phyloP scores from a whole-genome alignment of 1,139 yeast genomes.

The Candida sp. region DNA sequence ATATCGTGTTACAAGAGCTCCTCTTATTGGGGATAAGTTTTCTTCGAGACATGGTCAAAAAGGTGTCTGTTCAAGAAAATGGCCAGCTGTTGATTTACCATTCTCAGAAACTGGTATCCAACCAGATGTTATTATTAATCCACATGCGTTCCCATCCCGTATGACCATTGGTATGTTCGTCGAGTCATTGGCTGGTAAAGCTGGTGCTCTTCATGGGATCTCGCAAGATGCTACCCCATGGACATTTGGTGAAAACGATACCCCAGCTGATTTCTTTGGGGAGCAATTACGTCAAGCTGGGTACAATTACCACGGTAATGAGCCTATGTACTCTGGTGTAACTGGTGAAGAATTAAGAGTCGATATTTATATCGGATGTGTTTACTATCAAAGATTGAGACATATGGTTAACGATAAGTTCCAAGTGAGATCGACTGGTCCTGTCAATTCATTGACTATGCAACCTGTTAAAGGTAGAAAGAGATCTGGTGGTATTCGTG shows the following conservation, averaged over 20 bases:
- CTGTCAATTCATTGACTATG: slow-evolving; percentile 95
- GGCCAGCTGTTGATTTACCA: slow-evolving; percentile 98
- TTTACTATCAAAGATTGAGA: slow-evolving; percentile 96
- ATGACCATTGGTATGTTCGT: slow-evolving; percentile 99
- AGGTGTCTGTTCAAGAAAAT: slow-evolving; percentile 98
- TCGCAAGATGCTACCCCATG: slow-evolving; percentile 98
- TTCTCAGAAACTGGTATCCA: slow-evolving; percentile 94
- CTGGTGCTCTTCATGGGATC: slow-evolving; percentile 97
- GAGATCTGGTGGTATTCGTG: slow-evolving; percentile 99
- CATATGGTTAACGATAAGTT: slow-evolving; percentile 99
- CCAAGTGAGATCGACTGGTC: slow-evolving; percentile 99
- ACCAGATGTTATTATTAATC: slow-evolving; percentile 96
- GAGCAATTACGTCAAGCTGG: slow-evolving; percentile 87
- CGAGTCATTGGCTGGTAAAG: slow-evolving; percentile 95
- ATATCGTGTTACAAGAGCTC: slow-evolving; percentile 87
- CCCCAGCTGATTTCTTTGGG: slow-evolving; percentile 98
- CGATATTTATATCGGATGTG: slow-evolving; percentile 95
- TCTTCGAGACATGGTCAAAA: slow-evolving; percentile 99
- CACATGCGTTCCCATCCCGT: slow-evolving; percentile 99
- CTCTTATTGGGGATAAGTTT: slow-evolving; percentile 96
- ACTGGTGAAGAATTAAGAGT: slow-evolving; percentile 98
- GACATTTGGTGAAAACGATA: slow-evolving; percentile 86
- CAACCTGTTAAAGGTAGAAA: slow-evolving; percentile 99
- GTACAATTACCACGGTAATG: slow-evolving; percentile 96
- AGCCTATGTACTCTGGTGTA: slow-evolving; percentile 98